phyloP scores from a whole-genome alignment of 805 yeast genomes.

The Kluyveromyces siamensis region DNA sequence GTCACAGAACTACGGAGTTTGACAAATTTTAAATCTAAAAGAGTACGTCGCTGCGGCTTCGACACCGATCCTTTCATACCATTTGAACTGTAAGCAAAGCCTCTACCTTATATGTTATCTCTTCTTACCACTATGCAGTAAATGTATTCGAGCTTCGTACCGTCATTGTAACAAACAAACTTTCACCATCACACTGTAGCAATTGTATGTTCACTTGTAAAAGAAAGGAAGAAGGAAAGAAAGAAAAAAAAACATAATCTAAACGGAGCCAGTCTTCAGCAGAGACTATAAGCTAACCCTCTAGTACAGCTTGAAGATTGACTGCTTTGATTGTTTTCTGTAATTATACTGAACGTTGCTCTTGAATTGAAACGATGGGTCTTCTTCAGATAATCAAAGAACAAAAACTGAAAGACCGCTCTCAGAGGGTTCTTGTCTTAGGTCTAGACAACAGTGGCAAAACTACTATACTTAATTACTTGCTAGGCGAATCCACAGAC shows the following conservation, averaged over 20 bases:
- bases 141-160: too few relatives aligned
- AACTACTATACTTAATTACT: constrained; percentile 63
- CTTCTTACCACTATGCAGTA: neutral
- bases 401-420: constrained; percentile 73
- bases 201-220: neutral
- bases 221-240: neutral
- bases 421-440: constrained; percentile 62
- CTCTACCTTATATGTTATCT: neutral
- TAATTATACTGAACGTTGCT: too few relatives aligned
- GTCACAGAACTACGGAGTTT: neutral
- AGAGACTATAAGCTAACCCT: too few relatives aligned
- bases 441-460: constrained; percentile 93
- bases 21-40: neutral
- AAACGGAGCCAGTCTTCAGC: neutral
- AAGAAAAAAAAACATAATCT: too few relatives aligned
- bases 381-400: constrained; percentile 69
- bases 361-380: constrained; percentile 46
- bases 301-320: too few relatives aligned
- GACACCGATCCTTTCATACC: neutral
- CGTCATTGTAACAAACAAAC: neutral
- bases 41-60: neutral
- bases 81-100: neutral
- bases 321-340: too few relatives aligned
- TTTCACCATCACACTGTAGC: neutral
- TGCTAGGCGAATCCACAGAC: constrained; percentile 32